Base-by-base conservation (phyloP, 2,329 filamentous ascomycete species). In the Aspergillus sp. region DNA sequence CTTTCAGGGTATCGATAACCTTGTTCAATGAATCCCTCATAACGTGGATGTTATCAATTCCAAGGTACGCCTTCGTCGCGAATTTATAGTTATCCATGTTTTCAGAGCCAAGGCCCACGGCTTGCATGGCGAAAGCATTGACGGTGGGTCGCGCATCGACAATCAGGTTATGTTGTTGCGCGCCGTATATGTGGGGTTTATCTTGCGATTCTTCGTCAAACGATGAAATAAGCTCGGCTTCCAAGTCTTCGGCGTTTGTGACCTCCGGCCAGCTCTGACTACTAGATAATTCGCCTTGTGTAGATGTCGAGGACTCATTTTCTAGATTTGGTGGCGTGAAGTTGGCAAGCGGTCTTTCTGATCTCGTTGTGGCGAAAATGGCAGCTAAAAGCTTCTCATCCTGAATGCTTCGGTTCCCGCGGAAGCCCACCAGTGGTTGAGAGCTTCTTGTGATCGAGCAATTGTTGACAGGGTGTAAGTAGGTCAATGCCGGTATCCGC, bases 51-150 rank as follows among this genome's bases (percentile, higher is more conserved):
- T 99, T 99, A 73, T 96, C 93, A 68, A 99, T 99, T 62, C 91
- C 95, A 56, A 99, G 83, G 70, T 96, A 99, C 31, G 89, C 89
- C 75, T 97, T 96, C 58, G 88, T 89, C 15, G 92, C 91, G 68
- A 93, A 93, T 61, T 89, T 91, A 78, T 99, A 99, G 75, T 96
- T 90, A 63, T 96, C 91, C 90, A 98, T 97, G 68, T 97, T 96
- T 75, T 99, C 95, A 0, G 93, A 96, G 2, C 95, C 95, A 72
- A 93, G 87, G 6, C 95, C 95, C 62, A 93, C 87, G 4, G 93
- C 90, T 73, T 97, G 93, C 84, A 97, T 98, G 6, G 92, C 92
- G 65, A 93, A 87, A 19, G 95, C 95, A 72, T 99, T 99, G 65
- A 99, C 88, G 3, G 89, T 95, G 15, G 95, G 95, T 46, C 95